phyloP scores from a whole-genome alignment of 192 early-diverging fungal genomes.

The Coemansia sp. region DNA sequence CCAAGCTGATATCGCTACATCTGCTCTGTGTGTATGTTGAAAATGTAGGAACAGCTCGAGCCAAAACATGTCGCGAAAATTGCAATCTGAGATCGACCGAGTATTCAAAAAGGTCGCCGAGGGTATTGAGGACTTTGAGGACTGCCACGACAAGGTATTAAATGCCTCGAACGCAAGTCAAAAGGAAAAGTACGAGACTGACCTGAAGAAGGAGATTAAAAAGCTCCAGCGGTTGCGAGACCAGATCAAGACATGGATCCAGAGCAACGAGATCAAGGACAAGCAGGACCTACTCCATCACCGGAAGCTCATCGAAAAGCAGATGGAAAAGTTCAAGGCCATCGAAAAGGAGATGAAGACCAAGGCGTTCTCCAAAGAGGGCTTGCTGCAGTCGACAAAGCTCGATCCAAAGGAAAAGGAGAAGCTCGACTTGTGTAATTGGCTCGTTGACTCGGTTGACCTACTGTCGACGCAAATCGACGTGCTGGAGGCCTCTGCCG shows the following conservation, averaged over 20 bases:
- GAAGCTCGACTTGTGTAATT: constrained; percentile 81
- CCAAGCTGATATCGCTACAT: not conserved
- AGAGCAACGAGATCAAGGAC: constrained; percentile 96
- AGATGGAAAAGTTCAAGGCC: constrained; percentile 99
- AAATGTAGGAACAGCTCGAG: not conserved
- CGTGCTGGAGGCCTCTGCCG: constrained; percentile 87
- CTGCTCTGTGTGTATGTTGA: constrained; percentile 1
- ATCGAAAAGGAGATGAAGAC: constrained; percentile 99
- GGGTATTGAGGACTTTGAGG: constrained; percentile 94
- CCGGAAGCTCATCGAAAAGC: constrained; percentile 90
- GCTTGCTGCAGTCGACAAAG: constrained; percentile 72
- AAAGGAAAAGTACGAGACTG: constrained; percentile 95
- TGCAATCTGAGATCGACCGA: constrained; percentile 86
- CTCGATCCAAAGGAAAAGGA: constrained; percentile 94
- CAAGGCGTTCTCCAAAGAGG: constrained; percentile 97
- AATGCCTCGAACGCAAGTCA: constrained; percentile 78
- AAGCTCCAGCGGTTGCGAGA: constrained; percentile 94
- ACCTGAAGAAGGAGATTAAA: constrained; percentile 99
- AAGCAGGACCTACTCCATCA: constrained; percentile 87
- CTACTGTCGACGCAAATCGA: constrained; percentile 87
- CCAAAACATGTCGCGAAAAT: constrained; percentile 40
- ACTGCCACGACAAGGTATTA: constrained; percentile 85
- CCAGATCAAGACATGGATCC: constrained; percentile 98
- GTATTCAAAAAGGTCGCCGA: constrained; percentile 92
- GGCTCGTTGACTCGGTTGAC: constrained; percentile 83